Percentiles rank a stretch among this genome's conserved stretches.
Evolutionary conservation across 768 basidiomycete species (phyloP).

Genomic region (Candolleomyces aberdarensis): DNA sequence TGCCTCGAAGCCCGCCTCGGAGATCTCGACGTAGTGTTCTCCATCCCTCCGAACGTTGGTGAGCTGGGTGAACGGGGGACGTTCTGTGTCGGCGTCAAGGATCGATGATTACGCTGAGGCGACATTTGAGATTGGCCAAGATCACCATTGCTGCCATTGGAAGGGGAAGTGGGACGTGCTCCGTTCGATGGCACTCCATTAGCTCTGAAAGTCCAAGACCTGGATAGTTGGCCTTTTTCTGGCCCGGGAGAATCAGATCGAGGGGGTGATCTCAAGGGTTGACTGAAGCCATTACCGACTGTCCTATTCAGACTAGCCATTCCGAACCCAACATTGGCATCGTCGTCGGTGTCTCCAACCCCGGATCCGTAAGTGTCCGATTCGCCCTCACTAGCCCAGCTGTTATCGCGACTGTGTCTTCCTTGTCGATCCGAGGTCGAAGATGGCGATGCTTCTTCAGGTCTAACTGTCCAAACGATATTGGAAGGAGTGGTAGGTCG

Average conservation of each 20-base stretch:
- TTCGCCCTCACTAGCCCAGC: slow-evolving; percentile 47
- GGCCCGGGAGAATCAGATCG: slow-evolving; percentile 4
- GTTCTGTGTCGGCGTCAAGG: slow-evolving; percentile 66
- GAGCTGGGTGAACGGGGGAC: slow-evolving; percentile 52
- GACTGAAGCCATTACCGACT: neutral
- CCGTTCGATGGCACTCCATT: neutral
- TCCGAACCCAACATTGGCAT: neutral
- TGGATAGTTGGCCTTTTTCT: neutral
- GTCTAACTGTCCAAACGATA: slow-evolving; percentile 58
- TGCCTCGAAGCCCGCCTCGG: slow-evolving; percentile 50
- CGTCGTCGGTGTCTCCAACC: slow-evolving; percentile 5
- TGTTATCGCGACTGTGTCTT: slow-evolving; percentile 56
- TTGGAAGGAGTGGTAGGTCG: slow-evolving; percentile 70
- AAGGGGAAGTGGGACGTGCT: neutral
- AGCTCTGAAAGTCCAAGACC: slow-evolving; percentile 1
- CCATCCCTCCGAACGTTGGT: slow-evolving; percentile 43
- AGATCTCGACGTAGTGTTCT: slow-evolving; percentile 17
- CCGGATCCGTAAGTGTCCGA: slow-evolving; percentile 4
- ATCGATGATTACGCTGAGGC: slow-evolving; percentile 37
- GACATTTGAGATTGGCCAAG: neutral
- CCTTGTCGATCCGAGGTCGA: slow-evolving; percentile 11
- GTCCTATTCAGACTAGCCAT: neutral
- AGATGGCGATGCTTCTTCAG: slow-evolving; percentile 13
- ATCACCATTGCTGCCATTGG: neutral
- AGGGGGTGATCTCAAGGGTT: neutral